phyloP scores from a whole-genome alignment of 2,329 filamentous ascomycete species.

The Fusarium sterilihyphosum region DNA sequence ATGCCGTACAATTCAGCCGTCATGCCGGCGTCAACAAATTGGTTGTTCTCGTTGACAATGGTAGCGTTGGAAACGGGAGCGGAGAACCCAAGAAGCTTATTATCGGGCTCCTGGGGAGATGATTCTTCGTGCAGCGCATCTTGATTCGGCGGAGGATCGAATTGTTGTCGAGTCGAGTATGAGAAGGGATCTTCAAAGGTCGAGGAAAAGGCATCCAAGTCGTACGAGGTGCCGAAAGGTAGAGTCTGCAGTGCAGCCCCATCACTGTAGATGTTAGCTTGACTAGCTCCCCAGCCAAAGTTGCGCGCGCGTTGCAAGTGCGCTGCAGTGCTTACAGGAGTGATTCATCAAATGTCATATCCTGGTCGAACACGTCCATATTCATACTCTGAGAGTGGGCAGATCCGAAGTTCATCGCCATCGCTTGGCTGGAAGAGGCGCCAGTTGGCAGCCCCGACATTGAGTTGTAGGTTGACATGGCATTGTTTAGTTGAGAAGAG shows the following conservation, averaged over 20 bases:
- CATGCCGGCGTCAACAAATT: constrained; percentile 72
- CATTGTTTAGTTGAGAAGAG: constrained; percentile 53
- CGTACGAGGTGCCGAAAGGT: constrained; percentile 69
- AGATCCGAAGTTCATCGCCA: constrained; percentile 56
- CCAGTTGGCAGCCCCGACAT: constrained; percentile 61
- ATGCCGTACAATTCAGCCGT: constrained; percentile 84
- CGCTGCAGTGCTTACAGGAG: constrained; percentile 57
- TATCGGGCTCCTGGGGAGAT: constrained; percentile 68
- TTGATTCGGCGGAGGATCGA: constrained; percentile 55
- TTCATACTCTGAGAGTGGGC: constrained; percentile 50
- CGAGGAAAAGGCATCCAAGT: constrained; percentile 67
- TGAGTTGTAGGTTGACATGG: constrained; percentile 68
- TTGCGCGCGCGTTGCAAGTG: constrained; percentile 26
- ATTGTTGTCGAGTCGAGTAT: constrained; percentile 61
- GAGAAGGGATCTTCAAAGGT: constrained; percentile 75
- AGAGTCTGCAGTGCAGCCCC: constrained; percentile 48
- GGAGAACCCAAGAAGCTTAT: constrained; percentile 80
- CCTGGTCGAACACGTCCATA: constrained; percentile 63
- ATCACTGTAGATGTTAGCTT: constrained; percentile 45
- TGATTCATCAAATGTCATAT: constrained; percentile 65
- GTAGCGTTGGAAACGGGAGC: constrained; percentile 68
- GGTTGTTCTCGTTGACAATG: constrained; percentile 72
- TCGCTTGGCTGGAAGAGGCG: constrained; percentile 56
- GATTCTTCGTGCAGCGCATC: constrained; percentile 58
- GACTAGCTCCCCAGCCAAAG: background rate